Base-by-base conservation (phyloP, 163 green algal species). In the Prototheca stagnorum region DNA sequence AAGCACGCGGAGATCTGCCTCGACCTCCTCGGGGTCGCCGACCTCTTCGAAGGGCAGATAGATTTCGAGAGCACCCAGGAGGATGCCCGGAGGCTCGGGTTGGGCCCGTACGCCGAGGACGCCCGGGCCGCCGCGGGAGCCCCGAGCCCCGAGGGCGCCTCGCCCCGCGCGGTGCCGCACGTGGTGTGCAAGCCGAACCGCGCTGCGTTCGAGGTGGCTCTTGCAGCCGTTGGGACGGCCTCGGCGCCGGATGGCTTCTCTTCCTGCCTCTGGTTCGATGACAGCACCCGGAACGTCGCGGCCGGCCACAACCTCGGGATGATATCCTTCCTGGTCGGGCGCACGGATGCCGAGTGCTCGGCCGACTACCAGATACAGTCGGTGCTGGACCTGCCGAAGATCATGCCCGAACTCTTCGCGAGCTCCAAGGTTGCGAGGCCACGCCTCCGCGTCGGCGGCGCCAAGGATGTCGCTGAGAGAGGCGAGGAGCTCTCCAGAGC, bases 191-290 rank as follows among this genome's bases (percentile, higher is more conserved):
- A 85, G 61, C 75, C 73, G 31, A 50, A 56, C 25, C 48, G 27
- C 0, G 35, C 68, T 47, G 69, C 61, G 1, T 73, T 72, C 31
- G 44, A 72, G 29, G 44, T 81, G 25, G 74, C 69, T 17, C 42
- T 80, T 22, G 29, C 64, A 35, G 27, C 34, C 39, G 40, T 27
- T 7, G 27, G 47, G 16, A 25, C 40, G 5, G 24, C 23, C 19
- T 20, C 26, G 15, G 44, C 36, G 5, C 31, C 31, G 31, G 11
- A 12, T 37, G 31, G 31, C n/a, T n/a, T n/a, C n/a, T n/a, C n/a
- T n/a, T n/a, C n/a, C n/a, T n/a, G n/a, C n/a, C 44, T 78, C 1
- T 84, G 81, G 51, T 70, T 84, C 22, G 77, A 87, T 41, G 77
- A 87, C 64, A 76, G 58, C 43, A 41, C 54, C 1, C 67, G 77